Percentiles rank a stretch among this genome's conserved stretches.
These are phyloP conservation scores for Spergularia marina DNA, from an alignment of 148 eudicot species.

Conservation along the genomic window DNA sequence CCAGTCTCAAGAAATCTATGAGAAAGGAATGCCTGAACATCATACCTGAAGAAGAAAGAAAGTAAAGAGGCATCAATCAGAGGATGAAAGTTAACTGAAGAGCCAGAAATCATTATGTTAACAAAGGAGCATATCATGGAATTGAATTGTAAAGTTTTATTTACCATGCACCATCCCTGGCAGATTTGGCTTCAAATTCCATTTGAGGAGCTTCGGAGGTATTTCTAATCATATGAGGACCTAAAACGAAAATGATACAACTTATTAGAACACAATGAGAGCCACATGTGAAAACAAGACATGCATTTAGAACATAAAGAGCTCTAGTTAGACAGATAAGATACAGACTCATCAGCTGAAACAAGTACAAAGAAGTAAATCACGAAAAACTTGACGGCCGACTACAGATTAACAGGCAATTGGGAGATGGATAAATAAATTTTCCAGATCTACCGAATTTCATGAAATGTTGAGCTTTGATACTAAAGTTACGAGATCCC, in stretches of 20 bases:
- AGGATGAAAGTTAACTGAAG: background rate
- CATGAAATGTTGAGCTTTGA: background rate
- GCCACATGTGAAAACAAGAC: background rate
- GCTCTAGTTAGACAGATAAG: background rate
- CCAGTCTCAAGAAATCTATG: conserved; percentile 67
- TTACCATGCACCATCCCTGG: conserved; percentile 99
- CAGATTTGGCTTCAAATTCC: conserved; percentile 99
- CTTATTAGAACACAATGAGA: conserved; percentile 9
- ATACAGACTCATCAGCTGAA: background rate
- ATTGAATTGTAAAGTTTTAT: conserved; percentile 18
- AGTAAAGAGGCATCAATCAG: conserved; percentile 11
- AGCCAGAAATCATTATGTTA: background rate
- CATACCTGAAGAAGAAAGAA: conserved; percentile 58
- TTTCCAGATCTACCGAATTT: background rate
- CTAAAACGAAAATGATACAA: conserved; percentile 22
- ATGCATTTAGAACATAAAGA: background rate
- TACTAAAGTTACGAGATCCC: background rate
- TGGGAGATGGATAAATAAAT: background rate
- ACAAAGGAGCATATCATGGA: background rate
- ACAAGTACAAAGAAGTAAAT: background rate
- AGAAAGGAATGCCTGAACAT: conserved; percentile 72
- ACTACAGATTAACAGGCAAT: background rate
- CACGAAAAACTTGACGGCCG: background rate
- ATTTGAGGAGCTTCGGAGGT: conserved; percentile 57
- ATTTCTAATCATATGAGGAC: conserved; percentile 44